phyloP scores from a whole-genome alignment of 2,329 filamentous ascomycete species.

The Cryphonectria naterciae region DNA sequence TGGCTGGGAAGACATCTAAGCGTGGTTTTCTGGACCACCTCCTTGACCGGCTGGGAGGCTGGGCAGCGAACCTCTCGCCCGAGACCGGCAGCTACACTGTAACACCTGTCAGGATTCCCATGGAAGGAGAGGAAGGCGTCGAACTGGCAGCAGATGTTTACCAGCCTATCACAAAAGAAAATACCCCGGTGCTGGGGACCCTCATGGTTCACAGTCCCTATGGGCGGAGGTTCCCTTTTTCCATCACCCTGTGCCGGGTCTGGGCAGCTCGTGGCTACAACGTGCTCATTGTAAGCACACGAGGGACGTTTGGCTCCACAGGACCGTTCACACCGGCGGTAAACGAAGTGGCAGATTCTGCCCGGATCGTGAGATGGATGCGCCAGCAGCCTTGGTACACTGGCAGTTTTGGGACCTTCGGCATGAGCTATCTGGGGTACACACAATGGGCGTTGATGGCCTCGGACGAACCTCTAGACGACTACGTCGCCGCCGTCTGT shows the following conservation, averaged over 20 bases:
- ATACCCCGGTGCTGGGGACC: constrained; percentile 16
- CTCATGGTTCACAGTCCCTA: constrained; percentile 30
- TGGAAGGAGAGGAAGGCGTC: constrained; percentile 26
- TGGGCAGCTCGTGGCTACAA: constrained; percentile 34
- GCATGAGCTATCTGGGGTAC: constrained; percentile 31
- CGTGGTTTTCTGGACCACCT: constrained; percentile 6
- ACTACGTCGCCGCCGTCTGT: constrained; percentile 28
- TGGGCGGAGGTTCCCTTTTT: constrained; percentile 21
- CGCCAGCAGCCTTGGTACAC: constrained; percentile 33
- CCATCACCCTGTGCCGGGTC: constrained; percentile 18
- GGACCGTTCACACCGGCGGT: constrained; percentile 25
- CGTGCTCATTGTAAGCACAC: constrained; percentile 31
- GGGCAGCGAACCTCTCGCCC: constrained; percentile 15
- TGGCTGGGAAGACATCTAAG: background rate
- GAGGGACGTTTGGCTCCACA: constrained; percentile 33
- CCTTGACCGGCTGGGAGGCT: constrained; percentile 14
- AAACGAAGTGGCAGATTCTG: constrained; percentile 26
- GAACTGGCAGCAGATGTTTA: constrained; percentile 32
- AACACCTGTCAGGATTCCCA: constrained; percentile 23
- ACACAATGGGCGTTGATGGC: constrained; percentile 32
- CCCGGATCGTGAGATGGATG: constrained; percentile 32
- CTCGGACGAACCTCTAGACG: constrained; percentile 25
- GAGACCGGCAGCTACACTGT: constrained; percentile 26
- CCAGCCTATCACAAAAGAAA: constrained; percentile 21
- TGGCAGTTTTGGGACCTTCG: constrained; percentile 31